phyloP scores from a whole-genome alignment of 163 green algal genomes.

The Chlamydomonas reinhardtii region DNA sequence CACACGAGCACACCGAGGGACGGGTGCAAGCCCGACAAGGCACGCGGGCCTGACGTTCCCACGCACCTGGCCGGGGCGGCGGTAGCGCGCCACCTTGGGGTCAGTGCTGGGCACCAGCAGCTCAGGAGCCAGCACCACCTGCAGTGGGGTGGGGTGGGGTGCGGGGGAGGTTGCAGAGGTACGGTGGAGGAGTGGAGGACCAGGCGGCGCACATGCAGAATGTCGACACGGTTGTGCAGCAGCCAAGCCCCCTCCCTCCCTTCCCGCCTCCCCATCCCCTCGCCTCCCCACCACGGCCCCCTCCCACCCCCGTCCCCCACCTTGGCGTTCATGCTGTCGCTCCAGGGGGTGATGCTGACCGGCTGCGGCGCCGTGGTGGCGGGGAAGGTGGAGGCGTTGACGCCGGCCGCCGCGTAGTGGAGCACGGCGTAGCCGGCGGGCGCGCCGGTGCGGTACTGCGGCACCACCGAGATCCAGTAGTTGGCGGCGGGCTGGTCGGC shows the following conservation, averaged over 20 bases:
- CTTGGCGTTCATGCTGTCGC: not conserved
- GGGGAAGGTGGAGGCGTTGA: slow-evolving; percentile 50
- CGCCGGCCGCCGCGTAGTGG: slow-evolving; percentile 38
- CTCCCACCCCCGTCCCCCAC: not conserved
- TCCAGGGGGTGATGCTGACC: slow-evolving; percentile 45
- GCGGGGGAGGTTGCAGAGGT: too few species aligned
- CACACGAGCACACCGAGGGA: too few species aligned
- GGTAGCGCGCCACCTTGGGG: not conserved
- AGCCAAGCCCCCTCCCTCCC: too few species aligned
- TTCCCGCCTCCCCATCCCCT: too few species aligned
- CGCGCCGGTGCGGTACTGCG: slow-evolving; percentile 17
- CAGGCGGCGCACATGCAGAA: too few species aligned
- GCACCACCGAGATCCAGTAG: slow-evolving; percentile 61
- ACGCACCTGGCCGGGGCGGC: too few species aligned
- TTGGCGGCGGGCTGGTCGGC: slow-evolving; percentile 51
- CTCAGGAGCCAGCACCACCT: not conserved
- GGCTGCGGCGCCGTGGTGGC: slow-evolving; percentile 29
- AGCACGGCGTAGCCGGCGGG: slow-evolving; percentile 60
- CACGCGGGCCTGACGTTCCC: too few species aligned
- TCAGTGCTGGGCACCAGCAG: not conserved
- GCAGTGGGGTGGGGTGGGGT: too few species aligned
- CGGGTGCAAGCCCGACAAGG: too few species aligned
- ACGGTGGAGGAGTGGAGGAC: too few species aligned
- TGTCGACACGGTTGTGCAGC: too few species aligned
- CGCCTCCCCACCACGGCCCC: too few species aligned